These are phyloP conservation scores for Trichomonas vaginalis DNA, from an alignment of 208 protist species.

Conservation along the genomic window DNA sequence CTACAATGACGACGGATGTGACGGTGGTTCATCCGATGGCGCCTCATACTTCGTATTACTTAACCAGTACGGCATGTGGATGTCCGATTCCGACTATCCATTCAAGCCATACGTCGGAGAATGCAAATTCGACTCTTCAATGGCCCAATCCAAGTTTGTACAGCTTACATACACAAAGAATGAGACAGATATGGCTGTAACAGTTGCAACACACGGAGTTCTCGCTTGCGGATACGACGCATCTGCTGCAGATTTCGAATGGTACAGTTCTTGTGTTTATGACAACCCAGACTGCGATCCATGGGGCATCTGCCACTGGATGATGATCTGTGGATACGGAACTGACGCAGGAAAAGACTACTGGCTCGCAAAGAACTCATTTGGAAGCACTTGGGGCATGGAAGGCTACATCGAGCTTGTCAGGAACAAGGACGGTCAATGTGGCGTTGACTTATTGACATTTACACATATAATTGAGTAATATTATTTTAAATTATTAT, in stretches of 20 bases:
- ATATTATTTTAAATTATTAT: too few relatives aligned
- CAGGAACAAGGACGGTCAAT: conserved; percentile 4
- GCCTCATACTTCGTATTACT: not conserved
- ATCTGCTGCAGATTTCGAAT: conserved; percentile 22
- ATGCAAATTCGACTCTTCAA: not conserved
- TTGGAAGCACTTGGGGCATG: conserved; percentile 33
- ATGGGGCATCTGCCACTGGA: conserved; percentile 27
- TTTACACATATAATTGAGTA: not conserved
- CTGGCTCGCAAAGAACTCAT: conserved; percentile 41
- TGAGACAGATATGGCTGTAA: not conserved
- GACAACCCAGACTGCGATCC: conserved; percentile 19
- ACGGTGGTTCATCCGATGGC: not conserved
- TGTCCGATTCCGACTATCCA: not conserved
- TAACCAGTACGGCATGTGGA: not conserved
- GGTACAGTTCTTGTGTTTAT: conserved; percentile 35
- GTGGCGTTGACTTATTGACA: conserved; percentile 4
- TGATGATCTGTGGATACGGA: conserved; percentile 38
- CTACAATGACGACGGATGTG: not conserved
- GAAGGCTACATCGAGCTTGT: conserved; percentile 22
- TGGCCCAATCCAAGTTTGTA: not conserved
- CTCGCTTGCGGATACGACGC: not conserved
- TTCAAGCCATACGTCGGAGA: not conserved
- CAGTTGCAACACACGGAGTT: not conserved
- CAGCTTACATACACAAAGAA: not conserved
- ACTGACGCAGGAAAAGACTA: conserved; percentile 20